Percentiles rank a stretch among this genome's conserved stretches.
Conservation (phyloP, 192 early-diverging fungal genomes). For the Podila clonocystis region DNA sequence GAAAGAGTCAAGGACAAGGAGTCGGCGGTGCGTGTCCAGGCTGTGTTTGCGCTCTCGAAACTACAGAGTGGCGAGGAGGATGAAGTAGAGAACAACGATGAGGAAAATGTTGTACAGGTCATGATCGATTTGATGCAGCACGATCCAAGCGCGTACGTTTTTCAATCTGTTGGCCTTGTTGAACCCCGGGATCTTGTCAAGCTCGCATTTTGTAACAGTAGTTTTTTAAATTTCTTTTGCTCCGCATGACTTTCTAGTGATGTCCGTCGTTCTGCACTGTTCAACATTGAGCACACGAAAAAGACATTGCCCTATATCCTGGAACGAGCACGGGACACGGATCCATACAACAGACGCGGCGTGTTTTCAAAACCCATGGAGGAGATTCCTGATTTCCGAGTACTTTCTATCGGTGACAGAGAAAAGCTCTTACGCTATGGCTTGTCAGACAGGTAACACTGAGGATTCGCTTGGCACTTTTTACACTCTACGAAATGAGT, state of each 20-base stretch:
- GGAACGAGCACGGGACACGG: conserved; percentile 81
- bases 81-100: conserved; percentile 60
- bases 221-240: not conserved
- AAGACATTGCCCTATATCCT: conserved; percentile 75
- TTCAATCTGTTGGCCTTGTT: no score
- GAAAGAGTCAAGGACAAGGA: conserved; percentile 87
- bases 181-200: no score
- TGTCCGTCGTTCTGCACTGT: conserved; percentile 83
- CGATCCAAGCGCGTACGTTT: conserved; percentile 77
- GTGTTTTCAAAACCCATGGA: conserved; percentile 78
- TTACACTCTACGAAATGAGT: no score
- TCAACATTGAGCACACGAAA: conserved; percentile 74
- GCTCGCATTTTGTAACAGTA: no score
- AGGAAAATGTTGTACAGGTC: conserved; percentile 67
- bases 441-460: conserved; percentile 76
- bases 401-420: conserved; percentile 74
- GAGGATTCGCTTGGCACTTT: not conserved
- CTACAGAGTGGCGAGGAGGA: conserved; percentile 71
- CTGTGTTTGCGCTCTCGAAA: conserved; percentile 79
- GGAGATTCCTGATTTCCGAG: conserved; percentile 72
- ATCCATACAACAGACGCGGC: conserved; percentile 76
- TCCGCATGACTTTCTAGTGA: conserved; percentile 60
- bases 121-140: conserved; percentile 72
- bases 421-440: conserved; percentile 79
- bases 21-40: conserved; percentile 77